Evolutionary conservation across 495 filamentous ascomycete genomes (phyloP).

Genomic region (Xanthoparmelia taractica): DNA sequence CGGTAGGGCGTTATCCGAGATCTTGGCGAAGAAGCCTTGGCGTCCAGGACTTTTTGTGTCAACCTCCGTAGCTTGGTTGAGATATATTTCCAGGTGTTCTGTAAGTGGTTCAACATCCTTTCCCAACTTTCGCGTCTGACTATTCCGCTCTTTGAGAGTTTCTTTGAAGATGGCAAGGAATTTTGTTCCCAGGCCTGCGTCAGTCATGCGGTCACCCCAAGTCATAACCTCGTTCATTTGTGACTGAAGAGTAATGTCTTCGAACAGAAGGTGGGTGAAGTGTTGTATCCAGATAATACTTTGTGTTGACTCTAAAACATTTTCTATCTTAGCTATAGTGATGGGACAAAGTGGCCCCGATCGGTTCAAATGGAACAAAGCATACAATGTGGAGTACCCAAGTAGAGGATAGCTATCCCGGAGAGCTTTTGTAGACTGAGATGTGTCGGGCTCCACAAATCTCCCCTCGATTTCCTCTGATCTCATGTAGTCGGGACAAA

Average conservation of each 20-base stretch:
- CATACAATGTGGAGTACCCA: not conserved
- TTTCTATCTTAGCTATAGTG: slow-evolving; percentile 1
- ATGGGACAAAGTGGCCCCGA: not conserved
- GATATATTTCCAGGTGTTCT: not conserved
- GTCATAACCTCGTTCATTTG: not conserved
- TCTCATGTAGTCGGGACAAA: slow-evolving; percentile 1
- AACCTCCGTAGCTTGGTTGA: no score
- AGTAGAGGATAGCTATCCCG: not conserved
- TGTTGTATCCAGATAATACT: not conserved
- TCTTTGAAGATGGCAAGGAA: not conserved
- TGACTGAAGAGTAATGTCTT: not conserved
- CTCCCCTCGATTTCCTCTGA: not conserved
- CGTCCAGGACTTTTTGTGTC: no score
- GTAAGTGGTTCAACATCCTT: not conserved
- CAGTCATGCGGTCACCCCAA: not conserved
- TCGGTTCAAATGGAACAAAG: not conserved
- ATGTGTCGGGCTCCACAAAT: not conserved
- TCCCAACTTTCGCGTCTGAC: not conserved
- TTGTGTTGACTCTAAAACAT: not conserved
- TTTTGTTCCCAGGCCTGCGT: not conserved
- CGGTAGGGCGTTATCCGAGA: no score
- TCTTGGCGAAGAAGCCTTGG: no score
- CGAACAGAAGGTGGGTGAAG: not conserved
- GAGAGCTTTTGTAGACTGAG: not conserved
- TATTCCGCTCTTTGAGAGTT: not conserved